Evolutionary conservation across 2,329 filamentous ascomycete genomes (phyloP).

Genomic region (Periconia sp.): DNA sequence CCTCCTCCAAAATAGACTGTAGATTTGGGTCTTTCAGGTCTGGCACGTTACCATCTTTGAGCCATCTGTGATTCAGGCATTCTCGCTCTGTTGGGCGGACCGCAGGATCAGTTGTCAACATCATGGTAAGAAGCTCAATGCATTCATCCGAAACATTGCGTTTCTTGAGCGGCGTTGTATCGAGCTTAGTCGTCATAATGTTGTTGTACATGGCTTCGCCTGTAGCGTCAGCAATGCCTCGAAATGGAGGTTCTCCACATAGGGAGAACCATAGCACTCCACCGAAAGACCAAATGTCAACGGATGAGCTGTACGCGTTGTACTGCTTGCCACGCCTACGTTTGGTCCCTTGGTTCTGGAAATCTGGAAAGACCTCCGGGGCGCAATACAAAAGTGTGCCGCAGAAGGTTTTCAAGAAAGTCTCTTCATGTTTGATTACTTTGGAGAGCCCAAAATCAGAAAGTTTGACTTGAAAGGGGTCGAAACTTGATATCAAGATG

Average conservation of each 20-base stretch:
- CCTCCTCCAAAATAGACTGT: slow-evolving; percentile 53
- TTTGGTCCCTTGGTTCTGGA: slow-evolving; percentile 62
- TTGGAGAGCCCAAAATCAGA: slow-evolving; percentile 98
- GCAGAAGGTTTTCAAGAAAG: slow-evolving; percentile 94
- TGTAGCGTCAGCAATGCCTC: slow-evolving; percentile 72
- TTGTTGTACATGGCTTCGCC: slow-evolving; percentile 79
- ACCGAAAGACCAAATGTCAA: slow-evolving; percentile 95
- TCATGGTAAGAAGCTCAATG: slow-evolving; percentile 73
- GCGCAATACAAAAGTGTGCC: slow-evolving; percentile 95
- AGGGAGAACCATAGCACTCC: slow-evolving; percentile 88
- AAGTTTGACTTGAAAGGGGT: slow-evolving; percentile 82
- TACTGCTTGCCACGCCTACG: slow-evolving; percentile 56
- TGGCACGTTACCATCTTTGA: slow-evolving; percentile 49
- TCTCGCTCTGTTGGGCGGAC: slow-evolving; percentile 72
- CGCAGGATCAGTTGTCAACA: slow-evolving; percentile 80
- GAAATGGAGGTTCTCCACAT: slow-evolving; percentile 78
- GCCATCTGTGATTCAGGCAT: slow-evolving; percentile 74
- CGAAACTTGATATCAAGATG: slow-evolving; percentile 75
- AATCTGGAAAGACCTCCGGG: slow-evolving; percentile 91
- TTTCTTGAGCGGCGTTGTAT: slow-evolving; percentile 64
- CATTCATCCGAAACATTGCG: slow-evolving; percentile 64
- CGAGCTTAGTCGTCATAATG: slow-evolving; percentile 78
- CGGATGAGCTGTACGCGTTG: slow-evolving; percentile 80
- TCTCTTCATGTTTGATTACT: slow-evolving; percentile 85
- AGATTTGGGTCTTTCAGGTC: slow-evolving; percentile 28